Percentiles rank a stretch among this genome's conserved stretches.
Conservation (phyloP, 2,329 filamentous ascomycete species). For the Ceratocystis smalleyi region DNA sequence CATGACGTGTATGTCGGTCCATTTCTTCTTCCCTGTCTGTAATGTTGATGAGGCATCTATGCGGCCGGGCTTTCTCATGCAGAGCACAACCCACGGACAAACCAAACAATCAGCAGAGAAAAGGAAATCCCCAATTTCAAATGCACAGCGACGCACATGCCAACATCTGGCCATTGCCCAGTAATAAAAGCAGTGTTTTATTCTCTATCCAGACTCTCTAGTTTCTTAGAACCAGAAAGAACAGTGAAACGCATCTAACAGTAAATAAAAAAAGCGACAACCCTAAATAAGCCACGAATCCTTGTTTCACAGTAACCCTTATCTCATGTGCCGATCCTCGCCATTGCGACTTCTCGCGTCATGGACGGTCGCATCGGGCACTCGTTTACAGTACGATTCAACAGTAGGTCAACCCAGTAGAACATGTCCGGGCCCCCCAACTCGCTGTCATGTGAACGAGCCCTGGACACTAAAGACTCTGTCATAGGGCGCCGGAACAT, state of each 20-base stretch:
- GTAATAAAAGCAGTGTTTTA: not conserved
- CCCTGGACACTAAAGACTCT: not conserved
- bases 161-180: not conserved
- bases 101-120: not conserved
- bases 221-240: not conserved
- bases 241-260: no score
- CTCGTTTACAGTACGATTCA: not conserved
- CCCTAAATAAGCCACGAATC: not conserved
- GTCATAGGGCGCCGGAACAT: not conserved
- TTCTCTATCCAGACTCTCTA: not conserved
- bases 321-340: no score
- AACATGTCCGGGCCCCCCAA: not conserved
- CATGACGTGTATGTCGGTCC: not conserved
- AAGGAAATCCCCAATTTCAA: slow-evolving; percentile 1
- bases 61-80: not conserved
- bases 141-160: not conserved
- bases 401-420: not conserved
- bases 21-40: not conserved
- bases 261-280: not conserved
- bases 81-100: slow-evolving; percentile 1
- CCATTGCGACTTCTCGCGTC: not conserved
- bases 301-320: no score
- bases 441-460: not conserved
- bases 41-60: not conserved
- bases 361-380: not conserved